Evolutionary conservation across 78 protist species (phyloP).

Genomic region (Tieghemostelium lacteum): DNA sequence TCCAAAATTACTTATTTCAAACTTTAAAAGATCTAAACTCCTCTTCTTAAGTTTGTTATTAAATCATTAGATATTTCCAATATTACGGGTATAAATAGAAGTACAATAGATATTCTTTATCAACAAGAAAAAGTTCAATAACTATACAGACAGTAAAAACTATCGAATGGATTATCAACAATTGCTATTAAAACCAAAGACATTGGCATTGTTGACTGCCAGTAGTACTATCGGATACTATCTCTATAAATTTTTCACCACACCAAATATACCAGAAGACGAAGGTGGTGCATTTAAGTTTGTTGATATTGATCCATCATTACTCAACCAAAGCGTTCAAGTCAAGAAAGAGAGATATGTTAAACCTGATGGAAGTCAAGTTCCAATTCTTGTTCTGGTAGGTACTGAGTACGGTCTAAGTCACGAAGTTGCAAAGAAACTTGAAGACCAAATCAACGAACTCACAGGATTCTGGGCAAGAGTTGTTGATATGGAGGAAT

Average conservation of each 20-base stretch:
- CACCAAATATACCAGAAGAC: neutral
- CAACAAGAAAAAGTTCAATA: conserved; percentile 23
- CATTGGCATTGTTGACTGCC: conserved; percentile 52
- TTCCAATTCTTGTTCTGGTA: conserved; percentile 26
- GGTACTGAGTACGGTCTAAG: conserved; percentile 65
- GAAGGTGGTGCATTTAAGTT: conserved; percentile 46
- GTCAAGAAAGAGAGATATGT: conserved; percentile 53
- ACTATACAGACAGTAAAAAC: neutral
- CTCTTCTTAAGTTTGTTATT: too few species aligned
- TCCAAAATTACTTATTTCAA: too few species aligned
- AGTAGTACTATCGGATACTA: conserved; percentile 17
- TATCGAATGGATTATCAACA: neutral
- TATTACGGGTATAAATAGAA: too few species aligned
- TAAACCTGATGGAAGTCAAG: neutral
- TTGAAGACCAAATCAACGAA: conserved; percentile 25
- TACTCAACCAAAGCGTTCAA: neutral
- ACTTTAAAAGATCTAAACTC: too few species aligned
- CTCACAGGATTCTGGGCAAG: conserved; percentile 30
- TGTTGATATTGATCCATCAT: conserved; percentile 1
- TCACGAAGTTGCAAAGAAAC: conserved; percentile 37
- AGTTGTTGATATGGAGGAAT: conserved; percentile 68
- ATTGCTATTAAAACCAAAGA: conserved; percentile 20
- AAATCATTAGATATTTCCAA: too few species aligned
- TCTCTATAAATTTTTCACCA: conserved; percentile 40
- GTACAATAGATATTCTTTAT: conserved; percentile 8